A percentile compares a stretch with the other conserved stretches of the same genome.
Conservation (phyloP, 495 filamentous ascomycete genomes). For the Terfezia claveryi region DNA sequence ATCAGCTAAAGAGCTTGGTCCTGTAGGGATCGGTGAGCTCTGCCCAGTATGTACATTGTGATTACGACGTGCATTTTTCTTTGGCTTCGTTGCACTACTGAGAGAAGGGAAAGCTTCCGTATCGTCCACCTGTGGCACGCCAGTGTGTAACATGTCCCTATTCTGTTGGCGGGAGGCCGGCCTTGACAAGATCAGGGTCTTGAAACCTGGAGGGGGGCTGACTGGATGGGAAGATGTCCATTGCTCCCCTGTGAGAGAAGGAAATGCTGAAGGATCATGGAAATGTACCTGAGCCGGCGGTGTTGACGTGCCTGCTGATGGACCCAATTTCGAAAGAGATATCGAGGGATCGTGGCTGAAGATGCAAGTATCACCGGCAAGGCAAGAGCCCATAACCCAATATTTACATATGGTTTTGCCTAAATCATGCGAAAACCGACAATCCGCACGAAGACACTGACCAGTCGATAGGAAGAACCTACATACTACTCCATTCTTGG, state of each 20-base stretch:
- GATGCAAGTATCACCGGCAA: slow-evolving; percentile 82
- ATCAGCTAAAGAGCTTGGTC: slow-evolving; percentile 72
- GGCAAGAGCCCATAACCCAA: slow-evolving; percentile 89
- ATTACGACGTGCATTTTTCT: slow-evolving; percentile 34
- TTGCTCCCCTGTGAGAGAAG: slow-evolving; percentile 48
- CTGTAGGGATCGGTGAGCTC: slow-evolving; percentile 42
- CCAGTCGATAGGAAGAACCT: slow-evolving; percentile 89
- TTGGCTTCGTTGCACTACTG: slow-evolving; percentile 53
- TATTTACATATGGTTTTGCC: slow-evolving; percentile 98
- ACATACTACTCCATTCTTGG: slow-evolving; percentile 72
- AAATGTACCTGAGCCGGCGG: slow-evolving; percentile 44
- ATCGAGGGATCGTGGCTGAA: slow-evolving; percentile 88
- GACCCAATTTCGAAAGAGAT: slow-evolving; percentile 19
- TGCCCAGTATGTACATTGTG: slow-evolving; percentile 30
- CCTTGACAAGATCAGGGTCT: slow-evolving; percentile 39
- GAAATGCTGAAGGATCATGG: slow-evolving; percentile 78
- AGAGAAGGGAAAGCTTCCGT: slow-evolving; percentile 89
- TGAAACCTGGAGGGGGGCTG: slow-evolving; percentile 42
- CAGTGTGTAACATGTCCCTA: slow-evolving; percentile 35
- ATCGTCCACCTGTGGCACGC: slow-evolving; percentile 68
- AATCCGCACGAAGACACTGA: slow-evolving; percentile 82
- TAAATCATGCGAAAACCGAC: slow-evolving; percentile 88
- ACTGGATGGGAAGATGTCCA: slow-evolving; percentile 31
- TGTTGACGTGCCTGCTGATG: slow-evolving; percentile 1
- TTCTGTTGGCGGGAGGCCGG: slow-evolving; percentile 70